These are phyloP conservation scores for Miscanthus lutarioriparius DNA, from an alignment of 176 grass and related monocot genomes.

Conservation along the genomic window DNA sequence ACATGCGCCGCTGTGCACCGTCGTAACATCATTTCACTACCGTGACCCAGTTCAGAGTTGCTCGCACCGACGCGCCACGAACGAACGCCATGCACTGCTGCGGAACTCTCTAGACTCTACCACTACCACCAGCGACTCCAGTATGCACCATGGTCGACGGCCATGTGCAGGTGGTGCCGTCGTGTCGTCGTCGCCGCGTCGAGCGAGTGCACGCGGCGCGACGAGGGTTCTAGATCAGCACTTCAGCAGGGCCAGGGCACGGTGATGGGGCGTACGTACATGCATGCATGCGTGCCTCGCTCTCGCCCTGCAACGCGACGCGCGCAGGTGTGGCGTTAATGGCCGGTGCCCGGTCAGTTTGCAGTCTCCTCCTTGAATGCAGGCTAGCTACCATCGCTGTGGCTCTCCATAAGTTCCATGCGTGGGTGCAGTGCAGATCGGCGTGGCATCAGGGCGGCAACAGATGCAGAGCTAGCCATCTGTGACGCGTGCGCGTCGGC, in stretches of 20 bases:
- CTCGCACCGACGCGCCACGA: background rate
- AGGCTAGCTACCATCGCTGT: background rate
- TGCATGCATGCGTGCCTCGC: constrained; percentile 18
- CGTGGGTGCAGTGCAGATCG: background rate
- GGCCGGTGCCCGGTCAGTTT: background rate
- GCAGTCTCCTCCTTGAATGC: background rate
- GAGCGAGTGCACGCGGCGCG: constrained; percentile 19
- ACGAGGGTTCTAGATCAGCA: background rate
- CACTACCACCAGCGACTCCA: background rate
- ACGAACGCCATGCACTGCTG: background rate
- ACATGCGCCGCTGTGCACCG: no score
- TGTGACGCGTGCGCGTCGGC: background rate
- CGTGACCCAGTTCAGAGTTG: background rate
- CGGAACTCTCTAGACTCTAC: no score
- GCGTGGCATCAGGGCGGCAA: background rate
- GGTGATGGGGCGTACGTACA: background rate
- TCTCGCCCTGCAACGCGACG: background rate
- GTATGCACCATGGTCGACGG: background rate
- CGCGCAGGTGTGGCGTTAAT: background rate
- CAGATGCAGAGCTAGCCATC: constrained; percentile 17
- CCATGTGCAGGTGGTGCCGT: constrained; percentile 3
- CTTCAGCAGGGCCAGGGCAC: background rate
- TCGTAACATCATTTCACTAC: background rate
- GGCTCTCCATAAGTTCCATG: background rate
- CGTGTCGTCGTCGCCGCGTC: constrained; percentile 23